Conservation (phyloP, 2,329 filamentous ascomycete genomes). For the Aspergillus piperis region DNA sequence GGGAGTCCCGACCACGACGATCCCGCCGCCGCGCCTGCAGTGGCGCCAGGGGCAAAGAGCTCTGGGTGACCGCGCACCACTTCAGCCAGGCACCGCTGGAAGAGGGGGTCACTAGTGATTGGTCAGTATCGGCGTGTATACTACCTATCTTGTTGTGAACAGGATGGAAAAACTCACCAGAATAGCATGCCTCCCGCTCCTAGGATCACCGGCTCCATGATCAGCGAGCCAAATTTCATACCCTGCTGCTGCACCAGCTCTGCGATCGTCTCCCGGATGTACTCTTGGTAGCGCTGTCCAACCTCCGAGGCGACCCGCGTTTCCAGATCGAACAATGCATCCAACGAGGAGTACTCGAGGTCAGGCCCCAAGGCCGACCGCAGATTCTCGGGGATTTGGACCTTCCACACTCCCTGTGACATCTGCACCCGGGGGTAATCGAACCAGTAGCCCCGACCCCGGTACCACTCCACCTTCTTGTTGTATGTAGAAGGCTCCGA, state of each 20-base stretch:
- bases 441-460: slow-evolving; percentile 77
- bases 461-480: slow-evolving; percentile 83
- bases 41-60: slow-evolving; percentile 51
- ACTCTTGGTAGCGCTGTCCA: slow-evolving; percentile 57
- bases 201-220: slow-evolving; percentile 78
- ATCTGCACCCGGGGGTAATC: slow-evolving; percentile 74
- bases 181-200: slow-evolving; percentile 84
- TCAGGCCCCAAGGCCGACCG: slow-evolving; percentile 49
- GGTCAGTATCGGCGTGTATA: background rate
- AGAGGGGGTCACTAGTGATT: slow-evolving; percentile 68
- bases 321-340: slow-evolving; percentile 62
- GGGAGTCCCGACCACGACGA: slow-evolving; percentile 70
- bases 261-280: slow-evolving; percentile 60
- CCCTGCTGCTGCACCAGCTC: slow-evolving; percentile 57
- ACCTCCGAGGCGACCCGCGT: slow-evolving; percentile 49
- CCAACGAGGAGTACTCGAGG: slow-evolving; percentile 51
- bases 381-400: slow-evolving; percentile 58
- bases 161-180: slow-evolving; percentile 56
- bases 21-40: slow-evolving; percentile 6
- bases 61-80: slow-evolving; percentile 63
- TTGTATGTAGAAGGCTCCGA: slow-evolving; percentile 77
- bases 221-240: slow-evolving; percentile 71
- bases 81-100: slow-evolving; percentile 70
- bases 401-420: slow-evolving; percentile 64
- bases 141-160: background rate